phyloP scores from a whole-genome alignment of 495 filamentous ascomycete genomes.

The Aspergillus taichungensis region DNA sequence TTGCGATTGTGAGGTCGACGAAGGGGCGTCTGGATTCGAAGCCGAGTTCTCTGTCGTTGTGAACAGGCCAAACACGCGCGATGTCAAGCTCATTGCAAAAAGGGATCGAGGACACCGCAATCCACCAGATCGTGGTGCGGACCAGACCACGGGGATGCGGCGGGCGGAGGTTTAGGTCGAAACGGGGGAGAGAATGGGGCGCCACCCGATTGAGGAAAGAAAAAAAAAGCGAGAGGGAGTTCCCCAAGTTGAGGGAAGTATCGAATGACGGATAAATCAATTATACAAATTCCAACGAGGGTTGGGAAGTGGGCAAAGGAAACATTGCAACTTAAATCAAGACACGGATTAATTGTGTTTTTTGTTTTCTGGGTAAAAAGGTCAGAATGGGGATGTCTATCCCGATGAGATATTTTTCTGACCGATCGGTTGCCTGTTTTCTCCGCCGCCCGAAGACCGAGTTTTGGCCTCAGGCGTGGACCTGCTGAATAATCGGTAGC shows the following conservation, averaged over 20 bases:
- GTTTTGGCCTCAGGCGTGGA: conserved; percentile 21
- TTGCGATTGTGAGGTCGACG: conserved; percentile 4
- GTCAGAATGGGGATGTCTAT: too few species aligned
- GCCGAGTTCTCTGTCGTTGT: conserved; percentile 27
- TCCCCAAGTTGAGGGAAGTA: conserved; percentile 8
- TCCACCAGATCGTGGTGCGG: conserved; percentile 27
- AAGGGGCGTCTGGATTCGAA: conserved; percentile 9
- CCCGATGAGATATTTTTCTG: too few species aligned
- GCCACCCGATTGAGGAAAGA: conserved; percentile 4
- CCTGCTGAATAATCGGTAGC: background rate
- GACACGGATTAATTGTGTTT: too few species aligned
- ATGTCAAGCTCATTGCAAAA: conserved; percentile 40
- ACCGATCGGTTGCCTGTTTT: conserved; percentile 31
- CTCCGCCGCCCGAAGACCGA: conserved; percentile 21
- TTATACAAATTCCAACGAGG: conserved; percentile 10
- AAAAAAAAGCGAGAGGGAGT: conserved; percentile 9
- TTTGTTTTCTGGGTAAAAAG: too few species aligned
- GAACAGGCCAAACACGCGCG: conserved; percentile 37
- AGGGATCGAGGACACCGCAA: conserved; percentile 12
- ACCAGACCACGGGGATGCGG: conserved; percentile 23
- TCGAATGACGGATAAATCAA: conserved; percentile 16
- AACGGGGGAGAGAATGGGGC: conserved; percentile 6
- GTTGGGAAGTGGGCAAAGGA: conserved; percentile 7
- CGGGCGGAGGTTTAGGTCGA: conserved; percentile 2
- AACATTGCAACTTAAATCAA: conserved; percentile 7